A percentile compares a stretch with the other conserved stretches of the same genome.
Conservation (phyloP, 2,329 filamentous ascomycete species). For the Teratosphaeria pseudoeucalypti region DNA sequence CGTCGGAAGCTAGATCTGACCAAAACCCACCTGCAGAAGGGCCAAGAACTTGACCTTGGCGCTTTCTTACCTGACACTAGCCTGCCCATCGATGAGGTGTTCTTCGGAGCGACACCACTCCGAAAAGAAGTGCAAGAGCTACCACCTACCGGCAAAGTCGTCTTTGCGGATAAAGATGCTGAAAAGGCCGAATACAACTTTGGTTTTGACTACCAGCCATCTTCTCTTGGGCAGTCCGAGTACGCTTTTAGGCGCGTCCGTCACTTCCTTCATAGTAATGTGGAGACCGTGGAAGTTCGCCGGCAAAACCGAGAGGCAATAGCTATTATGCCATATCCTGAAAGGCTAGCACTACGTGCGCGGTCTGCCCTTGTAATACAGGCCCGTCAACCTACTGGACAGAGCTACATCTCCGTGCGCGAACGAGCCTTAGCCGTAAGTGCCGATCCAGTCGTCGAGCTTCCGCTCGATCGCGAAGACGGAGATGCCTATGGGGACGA, state of each 20-base stretch:
- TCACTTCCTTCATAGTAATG: constrained; percentile 15
- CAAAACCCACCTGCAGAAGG: neutral
- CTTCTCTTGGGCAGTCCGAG: constrained; percentile 11
- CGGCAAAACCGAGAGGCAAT: constrained; percentile 15
- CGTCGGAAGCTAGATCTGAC: constrained; percentile 23
- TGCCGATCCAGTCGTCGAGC: neutral
- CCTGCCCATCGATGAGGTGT: constrained; percentile 23
- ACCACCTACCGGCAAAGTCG: constrained; percentile 3
- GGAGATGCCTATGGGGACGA: neutral
- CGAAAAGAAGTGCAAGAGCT: constrained; percentile 14
- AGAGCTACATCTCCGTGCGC: constrained; percentile 15
- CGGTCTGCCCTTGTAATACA: constrained; percentile 25
- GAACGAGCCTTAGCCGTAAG: constrained; percentile 16
- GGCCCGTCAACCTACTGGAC: constrained; percentile 1
- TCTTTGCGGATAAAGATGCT: constrained; percentile 7
- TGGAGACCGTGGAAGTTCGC: constrained; percentile 8
- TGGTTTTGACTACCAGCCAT: constrained; percentile 10
- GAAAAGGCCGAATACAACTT: constrained; percentile 12
- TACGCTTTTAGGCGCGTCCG: constrained; percentile 21
- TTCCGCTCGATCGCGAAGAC: neutral
- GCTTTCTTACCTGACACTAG: constrained; percentile 12
- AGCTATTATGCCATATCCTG: constrained; percentile 23
- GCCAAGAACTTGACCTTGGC: neutral
- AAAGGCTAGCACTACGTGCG: constrained; percentile 9
- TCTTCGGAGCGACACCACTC: constrained; percentile 22